phyloP scores from a whole-genome alignment of 345 rosid species.

The Brassica juncea region DNA sequence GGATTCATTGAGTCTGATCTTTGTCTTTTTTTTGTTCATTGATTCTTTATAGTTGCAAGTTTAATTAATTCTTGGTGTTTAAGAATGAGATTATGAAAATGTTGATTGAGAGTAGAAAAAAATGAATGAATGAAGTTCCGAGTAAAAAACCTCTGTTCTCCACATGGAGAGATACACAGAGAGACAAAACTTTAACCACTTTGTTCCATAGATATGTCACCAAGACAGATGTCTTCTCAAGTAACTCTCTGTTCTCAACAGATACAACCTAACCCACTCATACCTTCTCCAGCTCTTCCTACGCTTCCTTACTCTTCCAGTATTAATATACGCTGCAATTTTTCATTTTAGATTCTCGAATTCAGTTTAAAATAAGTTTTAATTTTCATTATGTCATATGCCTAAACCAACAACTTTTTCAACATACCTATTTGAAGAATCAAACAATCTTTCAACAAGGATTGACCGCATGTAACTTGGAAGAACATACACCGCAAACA shows the following conservation, averaged over 20 bases:
- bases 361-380: background rate
- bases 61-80: background rate
- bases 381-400: background rate
- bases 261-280: background rate
- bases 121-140: background rate
- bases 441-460: background rate
- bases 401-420: background rate
- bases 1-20: slow-evolving; percentile 34
- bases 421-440: background rate
- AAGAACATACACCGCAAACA: background rate
- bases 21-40: background rate
- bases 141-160: background rate
- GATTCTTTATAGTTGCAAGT: background rate
- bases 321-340: background rate
- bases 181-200: slow-evolving; percentile 50
- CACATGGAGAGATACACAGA: slow-evolving; percentile 31
- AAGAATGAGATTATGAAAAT: background rate
- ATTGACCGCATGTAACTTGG: background rate
- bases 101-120: background rate
- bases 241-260: slow-evolving; percentile 65
- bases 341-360: background rate
- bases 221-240: slow-evolving; percentile 66
- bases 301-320: background rate
- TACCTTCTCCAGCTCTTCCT: background rate
- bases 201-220: slow-evolving; percentile 72